Conservation (phyloP, 2,329 filamentous ascomycete species). For the Penicillium sp. region DNA sequence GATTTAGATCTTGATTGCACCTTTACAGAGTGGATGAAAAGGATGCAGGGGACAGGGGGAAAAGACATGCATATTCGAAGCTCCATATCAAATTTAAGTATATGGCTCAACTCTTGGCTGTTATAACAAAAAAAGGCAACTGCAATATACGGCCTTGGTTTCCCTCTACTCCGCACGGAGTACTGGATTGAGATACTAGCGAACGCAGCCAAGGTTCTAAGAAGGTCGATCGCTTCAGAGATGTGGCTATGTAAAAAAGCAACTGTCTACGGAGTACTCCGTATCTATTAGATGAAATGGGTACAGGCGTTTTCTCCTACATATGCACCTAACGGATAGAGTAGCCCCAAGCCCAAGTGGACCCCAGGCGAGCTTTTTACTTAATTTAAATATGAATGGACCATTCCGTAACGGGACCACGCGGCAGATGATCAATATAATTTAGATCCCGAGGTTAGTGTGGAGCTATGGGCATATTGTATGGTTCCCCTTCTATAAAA, state of each 20-base stretch:
- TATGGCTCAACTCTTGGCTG: background rate
- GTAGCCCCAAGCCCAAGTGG: conserved; percentile 8
- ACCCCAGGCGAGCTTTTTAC: conserved; percentile 3
- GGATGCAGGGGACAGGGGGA: background rate
- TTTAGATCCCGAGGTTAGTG: background rate
- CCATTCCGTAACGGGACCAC: background rate
- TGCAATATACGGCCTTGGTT: too few relatives aligned
- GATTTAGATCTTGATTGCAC: conserved; percentile 35
- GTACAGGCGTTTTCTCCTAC: background rate
- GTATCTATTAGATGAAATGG: background rate
- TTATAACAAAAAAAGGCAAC: background rate
- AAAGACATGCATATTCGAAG: background rate
- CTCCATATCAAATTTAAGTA: background rate
- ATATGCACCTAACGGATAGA: conserved; percentile 15
- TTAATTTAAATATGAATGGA: background rate
- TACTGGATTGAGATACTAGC: background rate
- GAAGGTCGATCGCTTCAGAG: background rate
- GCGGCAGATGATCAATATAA: background rate
- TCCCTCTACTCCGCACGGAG: background rate
- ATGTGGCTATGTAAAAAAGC: background rate
- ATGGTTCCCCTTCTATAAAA: background rate
- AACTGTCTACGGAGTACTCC: background rate
- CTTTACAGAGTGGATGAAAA: conserved; percentile 1
- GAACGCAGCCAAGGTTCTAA: background rate
- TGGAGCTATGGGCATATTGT: background rate